Evolutionary conservation across 2,329 filamentous ascomycete species (phyloP), one percentile per base, ranked within the genome.

Genomic region (Diaporthe sp.): DNA sequence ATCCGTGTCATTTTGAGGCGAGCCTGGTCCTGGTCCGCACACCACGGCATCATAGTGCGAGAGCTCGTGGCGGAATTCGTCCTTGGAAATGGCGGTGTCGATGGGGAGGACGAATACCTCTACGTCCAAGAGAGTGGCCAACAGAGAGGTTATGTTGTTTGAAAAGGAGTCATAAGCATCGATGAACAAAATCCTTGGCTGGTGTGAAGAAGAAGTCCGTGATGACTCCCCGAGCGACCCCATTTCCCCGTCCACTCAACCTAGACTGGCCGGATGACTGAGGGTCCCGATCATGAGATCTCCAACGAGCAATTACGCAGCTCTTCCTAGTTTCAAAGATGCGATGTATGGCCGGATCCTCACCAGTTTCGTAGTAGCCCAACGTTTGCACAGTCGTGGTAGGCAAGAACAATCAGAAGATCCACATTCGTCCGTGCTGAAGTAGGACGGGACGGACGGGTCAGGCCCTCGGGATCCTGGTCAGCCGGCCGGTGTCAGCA

Each of bases 151-250:
- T 80, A 98, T 97, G 85, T 98, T 98, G 85, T 98, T 96, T 73
- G 95, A 95, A 85, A 98, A 99, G 57, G 96, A 98, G 86, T 99
- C 97, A 85, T 98, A 98, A 77, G 96, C 96, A 84, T 98, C 97
- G 79, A 99, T 89, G 85, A 98, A 98, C 78, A 98, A 91, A 77
- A 98, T 93, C 76, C 44, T 77, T 31, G 76, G 62, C 25, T 71
- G 71, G 19, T 31, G 34, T 44, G 70, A 51, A 10, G 57, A 37
- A 6, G 65, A 31, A 55, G 58, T 62, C 37, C 39, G 58, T 17
- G 68, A 15, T 60, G 71, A 67, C 42, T 55, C 76, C 12, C 42
- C 76, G 13, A 71, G 25, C 25, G 76, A 77, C 13, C 76, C 73
- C 76, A 77, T 77, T 22, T 58, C 58, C 25, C 4, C 15, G 55